Base-by-base conservation (phyloP, 139 green algal genomes). In the Coccomyxa sp. region DNA sequence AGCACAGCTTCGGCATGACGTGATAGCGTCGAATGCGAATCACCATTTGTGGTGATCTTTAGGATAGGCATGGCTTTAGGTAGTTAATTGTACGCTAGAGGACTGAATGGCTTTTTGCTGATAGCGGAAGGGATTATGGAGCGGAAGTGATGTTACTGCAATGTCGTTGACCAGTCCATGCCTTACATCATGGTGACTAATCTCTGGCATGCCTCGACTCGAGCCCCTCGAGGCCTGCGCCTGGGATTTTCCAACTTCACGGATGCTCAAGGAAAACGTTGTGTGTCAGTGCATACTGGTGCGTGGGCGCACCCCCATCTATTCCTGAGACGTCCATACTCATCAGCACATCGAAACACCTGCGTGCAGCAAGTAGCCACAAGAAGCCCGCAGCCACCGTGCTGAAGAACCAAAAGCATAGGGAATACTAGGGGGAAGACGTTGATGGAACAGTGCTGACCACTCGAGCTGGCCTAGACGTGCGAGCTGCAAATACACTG, bases 1-100 rank as follows among this genome's bases (percentile, higher is more conserved):
- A n/a, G n/a, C n/a, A n/a, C n/a, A n/a, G n/a, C n/a, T n/a, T n/a
- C n/a, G 50, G 50, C 22, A 7, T 31, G 3, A 64, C 18, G 22
- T 22, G 50, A 64, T 64, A 22, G 50, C 50, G 27, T 7, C 18
- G 18, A 18, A 64, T 64, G 18, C 50, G 50, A 18, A 22, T 70
- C 31, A 80, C 76, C 76, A 64, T 80, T 80, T 33, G 76, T 80
- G 76, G n/a, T 75, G 76, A 80, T 69, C 44, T 75, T 68, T 27
- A 80, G 55, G 2, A 37, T 75, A 33, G 76, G 76, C 76, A 80
- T 80, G 34, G 8, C 38, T 39, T 31, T 22, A 64, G 50, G 50
- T 22, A 64, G 50, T 31, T 64, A 18, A 31, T 7, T 2, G 50
- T 64, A 31, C 27, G 22, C 5, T 64, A 7, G 27, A 64, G 5